A percentile compares a stretch with the other conserved stretches of the same genome.
These are phyloP conservation scores for Lumnitzera littorea DNA, from an alignment of 345 rosid genomes.

Conservation along the genomic window DNA sequence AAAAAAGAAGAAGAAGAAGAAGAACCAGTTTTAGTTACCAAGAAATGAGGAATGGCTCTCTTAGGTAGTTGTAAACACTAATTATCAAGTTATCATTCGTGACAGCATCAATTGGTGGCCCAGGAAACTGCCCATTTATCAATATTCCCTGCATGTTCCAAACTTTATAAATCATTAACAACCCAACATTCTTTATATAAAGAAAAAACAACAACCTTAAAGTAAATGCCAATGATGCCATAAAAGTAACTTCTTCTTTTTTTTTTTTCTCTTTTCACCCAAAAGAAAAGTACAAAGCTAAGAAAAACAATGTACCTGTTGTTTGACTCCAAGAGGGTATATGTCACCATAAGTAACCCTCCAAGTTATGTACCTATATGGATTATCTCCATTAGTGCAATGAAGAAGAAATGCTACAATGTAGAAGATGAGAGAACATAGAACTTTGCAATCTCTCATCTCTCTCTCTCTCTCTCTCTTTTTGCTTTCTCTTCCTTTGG, in stretches of 20 bases:
- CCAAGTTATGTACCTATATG: slow-evolving; percentile 78
- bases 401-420: slow-evolving; percentile 32
- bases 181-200: background rate
- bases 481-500: background rate
- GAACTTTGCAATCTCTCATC: slow-evolving; percentile 35
- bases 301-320: slow-evolving; percentile 37
- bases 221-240: background rate
- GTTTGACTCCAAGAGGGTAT: slow-evolving; percentile 91
- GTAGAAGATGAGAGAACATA: slow-evolving; percentile 19
- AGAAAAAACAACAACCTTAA: background rate
- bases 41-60: slow-evolving; percentile 59
- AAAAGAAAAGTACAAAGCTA: background rate
- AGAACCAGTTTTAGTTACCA: slow-evolving; percentile 23
- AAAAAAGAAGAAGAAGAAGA: background rate
- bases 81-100: slow-evolving; percentile 60
- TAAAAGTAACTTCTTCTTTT: background rate
- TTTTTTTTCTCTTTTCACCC: background rate
- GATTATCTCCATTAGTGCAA: slow-evolving; percentile 63
- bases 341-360: slow-evolving; percentile 83
- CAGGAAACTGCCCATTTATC: slow-evolving; percentile 75
- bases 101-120: slow-evolving; percentile 62
- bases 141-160: slow-evolving; percentile 50
- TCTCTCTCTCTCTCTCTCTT: slow-evolving; percentile 8
- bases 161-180: background rate
- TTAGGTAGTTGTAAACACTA: slow-evolving; percentile 57